Base-by-base conservation (phyloP, 768 basidiomycete genomes). In the Mycena latifolia region DNA sequence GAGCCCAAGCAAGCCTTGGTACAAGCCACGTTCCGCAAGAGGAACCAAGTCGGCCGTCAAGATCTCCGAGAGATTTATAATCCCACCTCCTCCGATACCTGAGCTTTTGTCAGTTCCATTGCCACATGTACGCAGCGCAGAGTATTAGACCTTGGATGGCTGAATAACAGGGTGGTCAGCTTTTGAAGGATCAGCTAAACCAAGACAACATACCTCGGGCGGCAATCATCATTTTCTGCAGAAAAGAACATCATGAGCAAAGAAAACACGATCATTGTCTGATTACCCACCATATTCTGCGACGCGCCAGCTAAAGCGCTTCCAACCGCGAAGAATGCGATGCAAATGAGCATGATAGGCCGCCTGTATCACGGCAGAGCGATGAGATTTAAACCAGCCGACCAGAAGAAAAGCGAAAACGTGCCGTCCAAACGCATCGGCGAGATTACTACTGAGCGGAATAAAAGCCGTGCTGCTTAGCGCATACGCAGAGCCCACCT, bases 1-100 rank as follows among this genome's bases (percentile, higher is more conserved):
- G 25, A 71, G 58, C n/a, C 75, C 76, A 27, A 79, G 29, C 12
- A 81, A 31, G 24, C 77, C 77, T 2, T 75, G 67, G 37, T 78
- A 82, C 8, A 71, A 31, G 10, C 82, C 83, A 8, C 83, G 78
- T 60, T 83, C 79, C n/a, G 74, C 70, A 11, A 84, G 76, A 17
- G 83, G 76, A 9, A 84, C 79, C 9, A 84, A 71, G 69, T 84
- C 83, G n/a, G 79, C 77, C 2, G 81, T 66, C 52, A 84, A 71
- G 63, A 84, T 81, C 46, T 81, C 77, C 5, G 78, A 73, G 45
- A 80, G 71, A 9, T 75, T 70, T 10, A 77, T 60, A 39, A 81
- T 77, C 9, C 78, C 78, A 8, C 81, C 81, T 9, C 77, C 76
- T 1, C 79, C 79, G 43, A 80, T 54, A 27, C 79, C 64, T 65